These are phyloP conservation scores for Exophiala mesophila DNA, from an alignment of 2,329 filamentous ascomycete species.

Conservation along the genomic window DNA sequence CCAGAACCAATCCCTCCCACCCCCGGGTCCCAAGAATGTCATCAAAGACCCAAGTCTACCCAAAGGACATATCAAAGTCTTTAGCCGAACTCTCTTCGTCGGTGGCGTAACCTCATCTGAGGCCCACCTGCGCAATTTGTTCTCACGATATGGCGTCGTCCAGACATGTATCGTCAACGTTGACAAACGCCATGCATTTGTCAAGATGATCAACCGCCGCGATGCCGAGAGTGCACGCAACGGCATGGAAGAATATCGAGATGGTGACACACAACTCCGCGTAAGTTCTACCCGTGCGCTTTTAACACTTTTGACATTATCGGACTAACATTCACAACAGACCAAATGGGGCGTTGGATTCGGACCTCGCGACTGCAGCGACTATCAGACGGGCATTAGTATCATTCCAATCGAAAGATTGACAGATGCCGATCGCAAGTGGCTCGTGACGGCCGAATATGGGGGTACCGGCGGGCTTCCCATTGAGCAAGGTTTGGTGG, in stretches of 20 bases:
- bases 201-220: slow-evolving; percentile 91
- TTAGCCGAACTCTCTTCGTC: slow-evolving; percentile 93
- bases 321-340: slow-evolving; percentile 42
- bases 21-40: slow-evolving; percentile 65
- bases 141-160: slow-evolving; percentile 75
- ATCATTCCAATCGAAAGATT: slow-evolving; percentile 87
- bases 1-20: slow-evolving; percentile 39
- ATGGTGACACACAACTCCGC: slow-evolving; percentile 66
- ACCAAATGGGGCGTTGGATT: slow-evolving; percentile 98
- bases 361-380: slow-evolving; percentile 92
- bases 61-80: slow-evolving; percentile 76
- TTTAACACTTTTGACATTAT: no score
- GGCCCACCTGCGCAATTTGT: slow-evolving; percentile 73
- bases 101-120: slow-evolving; percentile 88
- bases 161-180: slow-evolving; percentile 98
- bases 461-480: slow-evolving; percentile 82
- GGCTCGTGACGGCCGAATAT: slow-evolving; percentile 90
- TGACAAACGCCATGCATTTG: slow-evolving; percentile 96
- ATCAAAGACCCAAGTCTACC: slow-evolving; percentile 72
- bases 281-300: slow-evolving; percentile 48
- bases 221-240: slow-evolving; percentile 81
- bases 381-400: slow-evolving; percentile 88
- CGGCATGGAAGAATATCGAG: slow-evolving; percentile 75
- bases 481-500: slow-evolving; percentile 77
- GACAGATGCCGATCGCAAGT: slow-evolving; percentile 94